Conservation (phyloP, 164 flowering plant genomes). For the Cinnamomum micranthum region DNA sequence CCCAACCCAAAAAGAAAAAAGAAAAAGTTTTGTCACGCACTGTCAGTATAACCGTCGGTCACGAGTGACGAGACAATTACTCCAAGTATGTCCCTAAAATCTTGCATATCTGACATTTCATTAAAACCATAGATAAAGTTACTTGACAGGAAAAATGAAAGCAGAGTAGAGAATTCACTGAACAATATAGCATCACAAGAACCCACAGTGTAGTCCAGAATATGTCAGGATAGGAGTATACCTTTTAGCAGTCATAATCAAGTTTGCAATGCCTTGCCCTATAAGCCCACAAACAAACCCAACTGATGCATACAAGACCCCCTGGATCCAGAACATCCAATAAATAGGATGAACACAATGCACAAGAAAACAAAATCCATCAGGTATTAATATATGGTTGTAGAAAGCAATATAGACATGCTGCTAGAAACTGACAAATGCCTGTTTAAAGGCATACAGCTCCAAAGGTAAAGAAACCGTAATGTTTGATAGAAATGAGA, state of each 20-base stretch:
- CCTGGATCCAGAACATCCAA: constrained; percentile 38
- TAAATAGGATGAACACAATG: neutral
- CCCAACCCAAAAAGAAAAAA: too few relatives aligned
- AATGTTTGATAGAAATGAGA: neutral
- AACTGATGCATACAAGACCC: constrained; percentile 73
- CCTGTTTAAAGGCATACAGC: neutral
- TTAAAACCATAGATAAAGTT: too few relatives aligned
- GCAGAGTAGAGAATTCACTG: constrained; percentile 1
- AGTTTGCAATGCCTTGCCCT: constrained; percentile 98
- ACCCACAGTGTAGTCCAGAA: neutral
- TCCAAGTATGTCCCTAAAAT: too few relatives aligned
- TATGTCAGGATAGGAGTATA: constrained; percentile 18
- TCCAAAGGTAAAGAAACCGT: neutral
- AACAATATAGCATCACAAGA: neutral
- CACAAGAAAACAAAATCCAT: neutral
- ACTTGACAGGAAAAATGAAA: neutral
- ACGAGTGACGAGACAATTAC: too few relatives aligned
- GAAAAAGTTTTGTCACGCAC: too few relatives aligned
- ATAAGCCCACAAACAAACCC: constrained; percentile 90
- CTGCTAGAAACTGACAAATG: neutral
- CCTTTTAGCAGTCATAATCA: constrained; percentile 93
- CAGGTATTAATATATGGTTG: neutral
- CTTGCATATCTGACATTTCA: too few relatives aligned
- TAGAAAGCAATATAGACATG: neutral
- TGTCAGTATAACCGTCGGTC: too few relatives aligned